Percentiles rank a stretch among this genome's conserved stretches.
These are phyloP conservation scores for Panicum virgatum DNA, from an alignment of 202 grass and related monocot species.

Conservation along the genomic window DNA sequence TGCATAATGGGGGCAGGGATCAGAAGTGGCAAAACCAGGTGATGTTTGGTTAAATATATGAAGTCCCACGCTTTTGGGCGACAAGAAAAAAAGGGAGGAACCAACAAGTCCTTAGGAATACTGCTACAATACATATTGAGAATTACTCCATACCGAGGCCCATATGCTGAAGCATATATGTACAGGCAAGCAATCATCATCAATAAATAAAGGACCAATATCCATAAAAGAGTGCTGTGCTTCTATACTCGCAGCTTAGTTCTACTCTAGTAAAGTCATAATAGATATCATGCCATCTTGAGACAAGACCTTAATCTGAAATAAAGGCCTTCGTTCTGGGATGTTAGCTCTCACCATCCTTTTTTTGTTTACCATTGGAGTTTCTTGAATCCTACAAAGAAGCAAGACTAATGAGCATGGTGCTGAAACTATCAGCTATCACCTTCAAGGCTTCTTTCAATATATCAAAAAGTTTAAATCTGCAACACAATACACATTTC, in stretches of 20 bases:
- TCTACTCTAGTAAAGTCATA: conserved; percentile 14
- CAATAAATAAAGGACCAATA: conserved; percentile 38
- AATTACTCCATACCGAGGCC: conserved; percentile 11
- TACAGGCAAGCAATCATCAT: conserved; percentile 53
- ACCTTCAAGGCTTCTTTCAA: background rate
- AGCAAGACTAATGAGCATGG: conserved; percentile 7
- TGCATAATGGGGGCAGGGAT: background rate
- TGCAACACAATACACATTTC: background rate
- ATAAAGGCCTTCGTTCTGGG: background rate
- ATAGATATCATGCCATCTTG: conserved; percentile 12
- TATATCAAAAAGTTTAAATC: background rate
- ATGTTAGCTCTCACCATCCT: conserved; percentile 49
- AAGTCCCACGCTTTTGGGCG: background rate
- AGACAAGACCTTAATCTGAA: background rate
- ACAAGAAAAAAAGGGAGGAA: background rate
- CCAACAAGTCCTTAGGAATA: background rate
- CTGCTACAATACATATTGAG: conserved; percentile 13
- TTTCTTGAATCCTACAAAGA: conserved; percentile 55
- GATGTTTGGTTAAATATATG: background rate
- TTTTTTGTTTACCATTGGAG: conserved; percentile 57
- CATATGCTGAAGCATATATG: conserved; percentile 35
- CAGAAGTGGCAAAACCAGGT: background rate
- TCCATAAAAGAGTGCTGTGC: conserved; percentile 23
- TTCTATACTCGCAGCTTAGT: conserved; percentile 15
- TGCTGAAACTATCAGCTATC: background rate